Conservation (phyloP, 495 filamentous ascomycete species). For the Penicillium argentinense region DNA sequence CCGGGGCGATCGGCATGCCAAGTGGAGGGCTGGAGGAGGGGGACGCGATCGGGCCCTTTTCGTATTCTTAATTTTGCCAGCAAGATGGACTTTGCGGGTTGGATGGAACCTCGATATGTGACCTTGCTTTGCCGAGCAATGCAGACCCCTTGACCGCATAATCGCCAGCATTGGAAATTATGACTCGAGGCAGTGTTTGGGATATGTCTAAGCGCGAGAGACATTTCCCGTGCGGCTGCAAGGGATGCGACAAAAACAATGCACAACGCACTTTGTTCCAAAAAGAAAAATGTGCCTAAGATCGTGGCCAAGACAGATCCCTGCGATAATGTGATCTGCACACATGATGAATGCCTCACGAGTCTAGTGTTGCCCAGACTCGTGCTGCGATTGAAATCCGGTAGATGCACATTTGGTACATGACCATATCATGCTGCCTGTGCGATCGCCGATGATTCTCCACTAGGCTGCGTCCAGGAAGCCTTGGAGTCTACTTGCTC, state of each 20-base stretch:
- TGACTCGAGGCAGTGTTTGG: no score
- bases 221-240: slow-evolving; percentile 14
- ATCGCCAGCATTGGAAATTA: no score
- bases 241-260: slow-evolving; percentile 16
- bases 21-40: slow-evolving; percentile 12
- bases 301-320: no score
- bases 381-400: not conserved
- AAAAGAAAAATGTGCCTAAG: not conserved
- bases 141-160: not conserved
- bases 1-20: slow-evolving; percentile 24
- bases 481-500: slow-evolving; percentile 1
- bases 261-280: not conserved
- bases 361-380: not conserved
- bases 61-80: slow-evolving; percentile 2
- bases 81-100: not conserved
- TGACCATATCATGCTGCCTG: not conserved
- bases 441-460: slow-evolving; percentile 10
- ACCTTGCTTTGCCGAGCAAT: slow-evolving; percentile 4
- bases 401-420: not conserved
- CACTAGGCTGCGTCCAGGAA: slow-evolving; percentile 2
- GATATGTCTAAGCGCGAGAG: not conserved
- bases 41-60: slow-evolving; percentile 5
- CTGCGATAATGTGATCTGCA: no score
- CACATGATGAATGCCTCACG: no score
- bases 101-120: slow-evolving; percentile 19